Conservation (phyloP, 129 eudicot genomes). For the Centaurea solstitialis region DNA sequence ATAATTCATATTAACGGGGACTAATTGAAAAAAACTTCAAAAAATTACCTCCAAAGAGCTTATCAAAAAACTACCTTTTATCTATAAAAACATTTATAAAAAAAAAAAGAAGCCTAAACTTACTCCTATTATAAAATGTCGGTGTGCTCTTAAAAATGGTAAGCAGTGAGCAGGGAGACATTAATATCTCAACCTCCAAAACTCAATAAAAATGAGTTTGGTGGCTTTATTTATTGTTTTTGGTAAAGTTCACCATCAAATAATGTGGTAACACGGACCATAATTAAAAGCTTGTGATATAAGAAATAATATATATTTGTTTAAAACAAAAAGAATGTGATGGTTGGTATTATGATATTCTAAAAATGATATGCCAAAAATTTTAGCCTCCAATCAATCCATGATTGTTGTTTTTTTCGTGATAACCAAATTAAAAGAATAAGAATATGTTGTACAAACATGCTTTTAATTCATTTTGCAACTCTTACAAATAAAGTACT, state of each 20-base stretch:
- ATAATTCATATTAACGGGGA: too few species aligned
- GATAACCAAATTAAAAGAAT: neutral
- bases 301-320: neutral
- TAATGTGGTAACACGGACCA: conserved; percentile 7
- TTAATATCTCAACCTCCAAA: conserved; percentile 30
- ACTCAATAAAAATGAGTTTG: conserved; percentile 13
- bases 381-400: too few species aligned
- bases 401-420: neutral
- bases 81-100: too few species aligned
- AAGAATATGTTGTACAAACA: neutral
- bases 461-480: neutral
- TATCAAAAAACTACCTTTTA: too few species aligned
- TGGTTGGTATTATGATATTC: neutral
- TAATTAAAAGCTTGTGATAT: neutral
- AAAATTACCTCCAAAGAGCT: too few species aligned
- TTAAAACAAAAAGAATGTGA: neutral
- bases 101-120: too few species aligned
- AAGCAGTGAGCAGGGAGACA: neutral
- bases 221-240: conserved; percentile 16
- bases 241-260: conserved; percentile 25
- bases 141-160: conserved; percentile 1
- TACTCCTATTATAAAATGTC: neutral
- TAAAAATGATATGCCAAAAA: neutral
- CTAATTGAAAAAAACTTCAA: too few species aligned
- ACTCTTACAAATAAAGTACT: neutral